Conservation (phyloP, 1,284 basidiomycete genomes). For the Cutaneotrichosporon curvatum region DNA sequence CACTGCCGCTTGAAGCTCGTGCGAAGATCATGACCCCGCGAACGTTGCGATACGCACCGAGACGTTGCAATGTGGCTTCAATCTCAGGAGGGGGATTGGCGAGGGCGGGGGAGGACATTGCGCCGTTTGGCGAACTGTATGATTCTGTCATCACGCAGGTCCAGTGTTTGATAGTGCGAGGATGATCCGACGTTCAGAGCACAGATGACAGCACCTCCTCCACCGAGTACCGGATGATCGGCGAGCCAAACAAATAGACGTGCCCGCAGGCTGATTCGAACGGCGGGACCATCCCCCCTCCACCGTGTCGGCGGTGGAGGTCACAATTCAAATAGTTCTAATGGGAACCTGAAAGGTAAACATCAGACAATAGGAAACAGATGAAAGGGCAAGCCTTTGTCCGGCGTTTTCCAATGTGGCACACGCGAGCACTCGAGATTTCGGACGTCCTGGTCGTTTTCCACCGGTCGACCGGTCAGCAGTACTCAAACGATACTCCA, state of each 20-base stretch:
- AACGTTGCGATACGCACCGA: constrained; percentile 75
- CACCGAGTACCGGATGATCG: too few relatives aligned
- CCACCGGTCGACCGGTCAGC: not conserved
- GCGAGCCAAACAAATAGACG: constrained; percentile 2
- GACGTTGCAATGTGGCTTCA: constrained; percentile 65
- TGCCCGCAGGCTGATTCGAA: constrained; percentile 17
- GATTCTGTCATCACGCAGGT: too few relatives aligned
- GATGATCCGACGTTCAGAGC: not conserved
- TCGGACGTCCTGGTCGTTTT: constrained; percentile 10
- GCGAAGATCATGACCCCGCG: constrained; percentile 80
- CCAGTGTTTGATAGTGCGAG: not conserved
- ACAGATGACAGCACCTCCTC: too few relatives aligned
- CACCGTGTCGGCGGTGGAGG: not conserved
- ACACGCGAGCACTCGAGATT: constrained; percentile 9
- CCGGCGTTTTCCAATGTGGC: constrained; percentile 7
- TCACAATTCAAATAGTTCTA: not conserved
- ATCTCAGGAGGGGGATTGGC: constrained; percentile 56
- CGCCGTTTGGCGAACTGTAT: too few relatives aligned
- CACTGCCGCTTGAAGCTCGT: constrained; percentile 41
- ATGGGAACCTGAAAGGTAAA: too few relatives aligned
- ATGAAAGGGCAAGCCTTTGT: too few relatives aligned
- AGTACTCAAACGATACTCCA: not conserved
- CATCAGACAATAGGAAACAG: too few relatives aligned
- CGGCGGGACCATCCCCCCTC: constrained; percentile 8
- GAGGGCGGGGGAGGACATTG: not conserved